These are phyloP conservation scores for Sophora flavescens DNA, from an alignment of 306 rosid genomes.

Conservation along the genomic window DNA sequence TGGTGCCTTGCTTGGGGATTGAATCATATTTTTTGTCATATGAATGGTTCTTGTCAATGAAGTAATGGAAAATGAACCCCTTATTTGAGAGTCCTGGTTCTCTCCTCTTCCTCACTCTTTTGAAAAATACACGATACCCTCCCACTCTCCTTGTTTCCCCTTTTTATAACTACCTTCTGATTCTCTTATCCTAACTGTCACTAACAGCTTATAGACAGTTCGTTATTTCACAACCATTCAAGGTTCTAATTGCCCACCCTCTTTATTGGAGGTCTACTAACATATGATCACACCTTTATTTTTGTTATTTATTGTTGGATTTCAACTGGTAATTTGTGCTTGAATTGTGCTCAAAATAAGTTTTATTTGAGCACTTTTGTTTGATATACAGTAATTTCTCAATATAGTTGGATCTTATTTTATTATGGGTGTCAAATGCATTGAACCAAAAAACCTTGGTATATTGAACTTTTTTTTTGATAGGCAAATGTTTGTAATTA, in stretches of 20 bases:
- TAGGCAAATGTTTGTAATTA: too few relatives aligned
- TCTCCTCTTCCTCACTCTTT: neutral
- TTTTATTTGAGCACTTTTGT: neutral
- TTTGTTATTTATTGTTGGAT: neutral
- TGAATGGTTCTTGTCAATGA: neutral
- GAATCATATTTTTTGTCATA: constrained; percentile 33
- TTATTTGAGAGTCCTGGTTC: neutral
- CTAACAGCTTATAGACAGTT: too few relatives aligned
- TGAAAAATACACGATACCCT: too few relatives aligned
- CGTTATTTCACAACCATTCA: too few relatives aligned
- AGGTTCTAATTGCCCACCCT: too few relatives aligned
- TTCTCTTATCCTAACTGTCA: too few relatives aligned
- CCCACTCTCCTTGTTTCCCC: too few relatives aligned
- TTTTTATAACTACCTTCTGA: too few relatives aligned
- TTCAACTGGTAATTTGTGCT: neutral
- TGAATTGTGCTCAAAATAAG: neutral
- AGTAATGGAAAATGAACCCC: too few relatives aligned
- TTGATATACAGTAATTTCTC: constrained; percentile 21
- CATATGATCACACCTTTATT: neutral
- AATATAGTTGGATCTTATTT: neutral
- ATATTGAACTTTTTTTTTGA: neutral
- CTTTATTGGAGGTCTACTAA: too few relatives aligned
- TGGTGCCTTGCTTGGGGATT: constrained; percentile 16
- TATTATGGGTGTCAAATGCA: neutral
- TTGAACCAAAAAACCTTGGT: neutral